A percentile compares a stretch with the other conserved stretches of the same genome.
Evolutionary conservation across 805 yeast species (phyloP).

Genomic region (Sungouiozyma ichnusensis): DNA sequence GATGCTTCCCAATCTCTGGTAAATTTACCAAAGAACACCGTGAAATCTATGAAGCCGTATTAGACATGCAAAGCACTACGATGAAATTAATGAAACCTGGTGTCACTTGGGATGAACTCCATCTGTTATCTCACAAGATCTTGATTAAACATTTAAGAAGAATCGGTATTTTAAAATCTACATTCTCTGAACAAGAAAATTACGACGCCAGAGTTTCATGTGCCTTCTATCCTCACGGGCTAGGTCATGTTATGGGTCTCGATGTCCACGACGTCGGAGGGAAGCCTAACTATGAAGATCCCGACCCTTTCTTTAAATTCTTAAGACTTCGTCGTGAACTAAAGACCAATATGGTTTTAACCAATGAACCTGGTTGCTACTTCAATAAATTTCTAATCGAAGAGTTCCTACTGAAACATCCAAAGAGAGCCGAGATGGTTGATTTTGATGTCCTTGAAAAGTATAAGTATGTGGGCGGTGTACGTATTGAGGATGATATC

Average conservation of each 20-base stretch:
- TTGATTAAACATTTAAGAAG: constrained; percentile 59
- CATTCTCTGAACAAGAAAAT: constrained; percentile 50
- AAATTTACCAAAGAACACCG: constrained; percentile 83
- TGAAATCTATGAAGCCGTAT: constrained; percentile 68
- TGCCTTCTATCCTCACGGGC: constrained; percentile 88
- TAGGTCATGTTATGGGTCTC: constrained; percentile 89
- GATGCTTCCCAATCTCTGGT: constrained; percentile 89
- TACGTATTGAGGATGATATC: constrained; percentile 90
- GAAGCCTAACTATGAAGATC: constrained; percentile 70
- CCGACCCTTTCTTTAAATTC: constrained; percentile 64
- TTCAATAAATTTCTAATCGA: constrained; percentile 76
- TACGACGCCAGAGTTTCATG: constrained; percentile 60
- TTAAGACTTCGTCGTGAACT: constrained; percentile 72
- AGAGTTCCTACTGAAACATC: constrained; percentile 39
- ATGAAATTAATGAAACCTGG: constrained; percentile 75
- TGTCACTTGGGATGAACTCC: constrained; percentile 75
- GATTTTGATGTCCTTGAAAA: constrained; percentile 55
- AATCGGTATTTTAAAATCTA: constrained; percentile 65
- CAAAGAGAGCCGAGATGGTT: constrained; percentile 45
- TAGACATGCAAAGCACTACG: constrained; percentile 69
- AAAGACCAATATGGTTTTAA: constrained; percentile 70
- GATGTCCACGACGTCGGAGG: constrained; percentile 97
- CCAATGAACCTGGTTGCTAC: constrained; percentile 93
- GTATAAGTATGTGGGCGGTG: constrained; percentile 92
- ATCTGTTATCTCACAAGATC: constrained; percentile 66